A percentile compares a stretch with the other conserved stretches of the same genome.
Conservation (phyloP, 495 filamentous ascomycete species). For the Penicillium mononematosum region DNA sequence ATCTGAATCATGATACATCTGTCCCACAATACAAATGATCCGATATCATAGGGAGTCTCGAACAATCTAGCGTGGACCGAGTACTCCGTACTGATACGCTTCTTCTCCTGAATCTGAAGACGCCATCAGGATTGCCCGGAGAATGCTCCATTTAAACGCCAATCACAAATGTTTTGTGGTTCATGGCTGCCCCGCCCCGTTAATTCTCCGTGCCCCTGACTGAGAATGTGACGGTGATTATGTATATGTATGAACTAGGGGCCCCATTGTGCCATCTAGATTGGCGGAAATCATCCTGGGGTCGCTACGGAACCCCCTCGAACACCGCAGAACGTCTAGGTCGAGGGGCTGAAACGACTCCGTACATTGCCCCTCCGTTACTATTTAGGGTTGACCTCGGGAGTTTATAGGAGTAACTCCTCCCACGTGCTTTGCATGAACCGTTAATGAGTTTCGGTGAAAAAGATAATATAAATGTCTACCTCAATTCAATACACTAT, state of each 20-base stretch:
- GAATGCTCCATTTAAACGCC: not conserved
- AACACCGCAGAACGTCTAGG: not conserved
- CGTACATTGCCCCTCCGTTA: not conserved
- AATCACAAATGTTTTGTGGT: not conserved
- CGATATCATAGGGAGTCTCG: not conserved
- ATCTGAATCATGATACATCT: not conserved
- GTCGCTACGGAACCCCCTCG: constrained; percentile 1
- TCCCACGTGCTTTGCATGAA: not conserved
- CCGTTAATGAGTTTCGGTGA: not conserved
- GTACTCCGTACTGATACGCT: not conserved
- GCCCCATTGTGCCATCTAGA: constrained; percentile 1
- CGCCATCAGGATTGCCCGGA: not conserved
- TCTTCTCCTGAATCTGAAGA: not conserved
- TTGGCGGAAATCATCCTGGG: not conserved
- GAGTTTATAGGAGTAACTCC: constrained; percentile 3
- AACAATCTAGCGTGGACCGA: constrained; percentile 3
- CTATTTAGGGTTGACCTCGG: not conserved
- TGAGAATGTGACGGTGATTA: not conserved
- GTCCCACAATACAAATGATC: not conserved
- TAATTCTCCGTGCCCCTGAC: constrained; percentile 9
- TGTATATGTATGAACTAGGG: not conserved
- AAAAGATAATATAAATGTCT: constrained; percentile 4
- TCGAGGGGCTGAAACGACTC: constrained; percentile 3
- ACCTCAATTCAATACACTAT: constrained; percentile 4
- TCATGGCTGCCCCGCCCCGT: constrained; percentile 1